phyloP scores from a whole-genome alignment of 1,284 basidiomycete genomes.

The Heliocybe sulcata region DNA sequence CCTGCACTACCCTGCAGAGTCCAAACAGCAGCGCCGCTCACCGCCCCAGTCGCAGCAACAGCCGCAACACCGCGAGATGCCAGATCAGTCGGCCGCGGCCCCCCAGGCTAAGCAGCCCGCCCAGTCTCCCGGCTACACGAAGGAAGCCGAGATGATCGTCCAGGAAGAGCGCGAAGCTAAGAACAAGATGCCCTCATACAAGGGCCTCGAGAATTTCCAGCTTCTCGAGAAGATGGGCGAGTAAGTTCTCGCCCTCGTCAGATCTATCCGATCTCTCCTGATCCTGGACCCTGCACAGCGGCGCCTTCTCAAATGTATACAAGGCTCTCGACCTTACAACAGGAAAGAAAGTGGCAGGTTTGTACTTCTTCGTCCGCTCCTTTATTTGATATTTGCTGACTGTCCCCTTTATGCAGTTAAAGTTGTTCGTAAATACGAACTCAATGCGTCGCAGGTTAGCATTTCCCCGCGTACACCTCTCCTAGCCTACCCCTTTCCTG shows the following conservation, averaged over 20 bases:
- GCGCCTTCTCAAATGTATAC: constrained; percentile 98
- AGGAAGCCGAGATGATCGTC: constrained; percentile 70
- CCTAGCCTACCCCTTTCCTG: constrained; percentile 21
- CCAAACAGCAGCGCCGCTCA: constrained; percentile 11
- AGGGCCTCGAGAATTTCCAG: constrained; percentile 79
- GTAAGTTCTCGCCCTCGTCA: constrained; percentile 37
- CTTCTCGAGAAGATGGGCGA: constrained; percentile 95
- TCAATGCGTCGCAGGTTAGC: constrained; percentile 94
- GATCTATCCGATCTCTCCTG: constrained; percentile 5
- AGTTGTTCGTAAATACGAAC: constrained; percentile 94
- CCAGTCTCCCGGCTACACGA: constrained; percentile 30
- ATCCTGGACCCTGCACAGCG: constrained; percentile 37
- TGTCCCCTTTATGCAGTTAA: constrained; percentile 56
- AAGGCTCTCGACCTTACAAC: constrained; percentile 80
- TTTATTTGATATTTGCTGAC: constrained; percentile 6
- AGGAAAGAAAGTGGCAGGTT: constrained; percentile 83
- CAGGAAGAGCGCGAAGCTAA: constrained; percentile 73
- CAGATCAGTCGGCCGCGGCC: constrained; percentile 15
- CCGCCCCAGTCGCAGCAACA: constrained; percentile 22
- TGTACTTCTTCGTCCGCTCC: constrained; percentile 13
- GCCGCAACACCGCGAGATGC: constrained; percentile 11
- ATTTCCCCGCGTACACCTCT: constrained; percentile 11
- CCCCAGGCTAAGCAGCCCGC: constrained; percentile 25
- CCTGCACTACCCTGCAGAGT: constrained; percentile 7
- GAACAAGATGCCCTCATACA: constrained; percentile 75